Evolutionary conservation across 192 early-diverging fungal species (phyloP), one percentile per base, ranked within the genome.

Genomic region (Chytriomyces hyalinus): DNA sequence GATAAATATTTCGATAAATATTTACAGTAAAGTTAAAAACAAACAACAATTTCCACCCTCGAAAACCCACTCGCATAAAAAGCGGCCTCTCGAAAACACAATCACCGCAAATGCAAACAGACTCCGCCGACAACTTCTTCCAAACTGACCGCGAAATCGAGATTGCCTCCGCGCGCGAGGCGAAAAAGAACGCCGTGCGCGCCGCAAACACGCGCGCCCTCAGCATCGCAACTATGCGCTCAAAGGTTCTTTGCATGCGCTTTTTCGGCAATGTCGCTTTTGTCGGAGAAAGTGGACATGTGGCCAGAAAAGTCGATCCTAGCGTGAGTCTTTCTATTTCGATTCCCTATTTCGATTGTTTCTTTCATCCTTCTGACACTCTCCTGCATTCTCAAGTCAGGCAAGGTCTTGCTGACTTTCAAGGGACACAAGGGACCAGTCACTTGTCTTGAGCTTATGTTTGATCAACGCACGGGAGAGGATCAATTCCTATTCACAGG

Each of bases 281-380:
- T 79, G 81, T 91, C 51, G 93, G 90, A 3, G 92, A 94, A 81
- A 91, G 92, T 4, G 93, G 90, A 13, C 90, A 90, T 81, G 80
- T 92, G 6, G 88, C 90, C 1, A 79, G 87, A 50, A 90, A 87
- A 79, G 80, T 95, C 70, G 84, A 93, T 78, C 81, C 94, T 15
- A 76, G 81, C 84, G 93, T 91, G 80, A 66, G 70, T 20, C 5
- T 7, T 17, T 6, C 4, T 77, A 6, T 47, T 66, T 50, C 36
- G 36, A 24, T 6, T n/a, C 7, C 0, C 44, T 48, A 6, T 24
- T 72, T 44, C 44, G 1, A 49, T 77, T n/a, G 11, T 2, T 46
- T 47, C 0, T 22, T 73, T 44, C 44, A 0, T 20, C 20, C 43
- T 11, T 15, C 50, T 50, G 49, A 78, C 66, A 36, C n/a, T 15